phyloP scores from a whole-genome alignment of 2,329 filamentous ascomycete genomes.

The Talaromyces islandicus region DNA sequence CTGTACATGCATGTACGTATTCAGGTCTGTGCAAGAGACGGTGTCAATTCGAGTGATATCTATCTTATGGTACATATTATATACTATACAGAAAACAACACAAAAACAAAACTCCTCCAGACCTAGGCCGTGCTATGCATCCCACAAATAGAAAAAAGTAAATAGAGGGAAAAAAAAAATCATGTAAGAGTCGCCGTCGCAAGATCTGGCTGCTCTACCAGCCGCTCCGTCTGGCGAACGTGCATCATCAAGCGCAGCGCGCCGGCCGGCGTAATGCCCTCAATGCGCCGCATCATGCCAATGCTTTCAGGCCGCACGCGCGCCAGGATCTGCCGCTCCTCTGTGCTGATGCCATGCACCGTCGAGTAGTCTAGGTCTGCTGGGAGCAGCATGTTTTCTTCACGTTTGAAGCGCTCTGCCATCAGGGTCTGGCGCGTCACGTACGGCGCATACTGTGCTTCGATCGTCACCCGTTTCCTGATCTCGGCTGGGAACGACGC shows the following conservation, averaged over 20 bases:
- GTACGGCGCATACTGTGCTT: conserved; percentile 83
- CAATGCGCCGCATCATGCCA: conserved; percentile 80
- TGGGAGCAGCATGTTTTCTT: conserved; percentile 70
- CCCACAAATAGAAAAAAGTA: not conserved
- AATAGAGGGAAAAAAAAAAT: not conserved
- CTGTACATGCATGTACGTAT: too few relatives aligned
- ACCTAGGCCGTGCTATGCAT: not conserved
- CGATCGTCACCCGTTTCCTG: conserved; percentile 66
- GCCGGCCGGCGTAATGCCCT: conserved; percentile 57
- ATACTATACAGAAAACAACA: not conserved
- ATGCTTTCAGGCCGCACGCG: conserved; percentile 73
- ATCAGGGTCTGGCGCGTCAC: conserved; percentile 65
- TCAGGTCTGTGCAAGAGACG: not conserved
- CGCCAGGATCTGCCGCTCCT: conserved; percentile 68
- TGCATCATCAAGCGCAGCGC: conserved; percentile 39
- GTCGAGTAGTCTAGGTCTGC: conserved; percentile 67
- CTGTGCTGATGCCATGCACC: conserved; percentile 69
- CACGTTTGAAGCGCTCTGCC: conserved; percentile 62
- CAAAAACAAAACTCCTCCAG: not conserved
- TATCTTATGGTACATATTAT: not conserved
- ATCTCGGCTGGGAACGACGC: conserved; percentile 50
- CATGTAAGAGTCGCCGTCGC: not conserved
- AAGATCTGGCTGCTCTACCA: not conserved
- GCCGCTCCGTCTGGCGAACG: conserved; percentile 22
- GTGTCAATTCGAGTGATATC: not conserved